These are phyloP conservation scores for Cryptosporidium bovis DNA, from an alignment of 169 alveolate genomes.

Conservation along the genomic window DNA sequence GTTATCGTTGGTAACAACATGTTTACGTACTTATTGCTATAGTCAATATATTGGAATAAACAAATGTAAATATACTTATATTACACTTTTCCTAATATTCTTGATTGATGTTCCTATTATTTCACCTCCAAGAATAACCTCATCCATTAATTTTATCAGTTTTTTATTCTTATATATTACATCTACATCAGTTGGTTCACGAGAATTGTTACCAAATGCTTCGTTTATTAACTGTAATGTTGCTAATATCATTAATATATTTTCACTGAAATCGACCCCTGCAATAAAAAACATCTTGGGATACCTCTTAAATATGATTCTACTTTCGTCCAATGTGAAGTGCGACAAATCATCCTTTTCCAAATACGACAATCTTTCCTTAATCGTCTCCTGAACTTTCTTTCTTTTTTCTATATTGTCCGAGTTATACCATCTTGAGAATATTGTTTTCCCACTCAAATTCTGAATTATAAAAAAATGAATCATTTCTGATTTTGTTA, in stretches of 20 bases:
- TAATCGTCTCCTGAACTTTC: conserved; percentile 30
- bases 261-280: conserved; percentile 59
- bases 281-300: conserved; percentile 27
- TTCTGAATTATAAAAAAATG: conserved; percentile 50
- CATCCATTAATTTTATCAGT: conserved; percentile 37
- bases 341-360: conserved; percentile 37
- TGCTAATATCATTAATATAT: conserved; percentile 11
- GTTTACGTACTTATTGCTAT: neutral
- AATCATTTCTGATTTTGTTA: conserved; percentile 8
- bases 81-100: conserved; percentile 9
- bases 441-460: conserved; percentile 45
- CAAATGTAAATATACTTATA: neutral
- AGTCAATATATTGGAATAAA: neutral
- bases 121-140: conserved; percentile 68
- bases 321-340: conserved; percentile 21
- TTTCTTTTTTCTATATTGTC: conserved; percentile 17
- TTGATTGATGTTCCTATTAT: conserved; percentile 45
- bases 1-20: no score
- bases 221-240: conserved; percentile 46
- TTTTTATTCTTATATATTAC: conserved; percentile 38
- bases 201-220: conserved; percentile 37
- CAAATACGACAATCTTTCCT: conserved; percentile 6
- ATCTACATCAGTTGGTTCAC: conserved; percentile 54
- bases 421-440: conserved; percentile 55
- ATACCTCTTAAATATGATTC: conserved; percentile 37